Evolutionary conservation across 2,329 filamentous ascomycete genomes (phyloP), one percentile per base, ranked within the genome.

Genomic region (Cryphonectria carpinicola): DNA sequence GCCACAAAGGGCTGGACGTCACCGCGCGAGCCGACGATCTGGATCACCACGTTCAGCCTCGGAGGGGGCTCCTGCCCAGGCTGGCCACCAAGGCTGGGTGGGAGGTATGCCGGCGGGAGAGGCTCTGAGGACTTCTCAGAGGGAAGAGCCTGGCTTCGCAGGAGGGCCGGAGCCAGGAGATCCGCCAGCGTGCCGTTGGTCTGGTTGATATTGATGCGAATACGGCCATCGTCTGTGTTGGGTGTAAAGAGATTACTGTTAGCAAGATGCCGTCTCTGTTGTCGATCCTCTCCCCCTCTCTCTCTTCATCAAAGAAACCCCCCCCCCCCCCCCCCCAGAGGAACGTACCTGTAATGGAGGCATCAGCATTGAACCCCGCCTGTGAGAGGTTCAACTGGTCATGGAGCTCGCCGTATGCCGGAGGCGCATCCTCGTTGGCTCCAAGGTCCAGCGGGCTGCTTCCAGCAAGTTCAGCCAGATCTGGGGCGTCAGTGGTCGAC

Each of bases 161-260:
- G 4, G 56, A 94, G 78, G 10, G 90, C 88, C 3, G 92, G 90
- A 0, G 88, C 86, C 37, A 95, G 85, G 17, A 95, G 83, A 71
- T 90, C 88, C 2, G 91, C 89, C 4, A 95, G 83, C 68, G 87
- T 87, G 68, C 85, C 82, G 74, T 87, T 90, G 74, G 89, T 90
- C 78, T 94, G 90, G 77, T 91, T 90, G 81, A 96, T 93, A 73
- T 90, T 90, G 82, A 96, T 94, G 77, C 94, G 90, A 75, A 96
- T 86, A 77, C 93, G 89, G 35, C 93, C 93, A 81, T 95, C 91
- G 72, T 88, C 92, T 89, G 67, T 32, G n/a, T 28, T 28, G 76
- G 56, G 19, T 60, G 41, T 3, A n/a, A 8, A n/a, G 22, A n/a
- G 22, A 10, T n/a, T n/a, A n/a, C 19, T 41, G 56, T 73, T 43